phyloP scores from a whole-genome alignment of 176 grass and related monocot genomes.

The Canna indica region DNA sequence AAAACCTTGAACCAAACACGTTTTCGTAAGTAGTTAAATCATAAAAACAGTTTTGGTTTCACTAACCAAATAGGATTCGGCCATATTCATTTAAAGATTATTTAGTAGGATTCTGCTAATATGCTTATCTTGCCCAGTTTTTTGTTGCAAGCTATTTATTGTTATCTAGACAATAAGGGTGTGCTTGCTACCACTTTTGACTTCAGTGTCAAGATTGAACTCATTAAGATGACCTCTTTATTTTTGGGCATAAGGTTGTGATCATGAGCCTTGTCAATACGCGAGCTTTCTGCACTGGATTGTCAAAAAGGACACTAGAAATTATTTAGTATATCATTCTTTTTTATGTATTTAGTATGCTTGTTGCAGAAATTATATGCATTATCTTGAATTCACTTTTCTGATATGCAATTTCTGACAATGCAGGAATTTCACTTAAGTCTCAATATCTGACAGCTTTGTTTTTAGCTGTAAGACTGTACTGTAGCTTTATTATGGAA shows the following conservation, averaged over 20 bases:
- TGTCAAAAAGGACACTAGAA: background rate
- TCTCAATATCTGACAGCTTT: background rate
- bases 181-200: background rate
- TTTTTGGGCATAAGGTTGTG: background rate
- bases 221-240: background rate
- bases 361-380: background rate
- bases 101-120: background rate
- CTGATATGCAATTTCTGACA: background rate
- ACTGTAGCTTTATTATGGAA: conserved; percentile 8
- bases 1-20: too few relatives aligned
- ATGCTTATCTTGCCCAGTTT: background rate
- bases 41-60: too few relatives aligned
- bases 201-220: background rate
- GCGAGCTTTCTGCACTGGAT: background rate
- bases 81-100: too few relatives aligned
- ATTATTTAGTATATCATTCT: background rate
- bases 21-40: too few relatives aligned
- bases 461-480: conserved; percentile 1
- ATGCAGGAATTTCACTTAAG: background rate
- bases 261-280: background rate
- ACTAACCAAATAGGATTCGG: too few relatives aligned
- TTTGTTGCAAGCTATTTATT: background rate
- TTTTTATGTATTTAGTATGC: background rate
- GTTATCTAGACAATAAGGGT: background rate
- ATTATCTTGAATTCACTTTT: background rate